These are phyloP conservation scores for Suhomyces sp. DNA, from an alignment of 805 yeast species.

Conservation along the genomic window DNA sequence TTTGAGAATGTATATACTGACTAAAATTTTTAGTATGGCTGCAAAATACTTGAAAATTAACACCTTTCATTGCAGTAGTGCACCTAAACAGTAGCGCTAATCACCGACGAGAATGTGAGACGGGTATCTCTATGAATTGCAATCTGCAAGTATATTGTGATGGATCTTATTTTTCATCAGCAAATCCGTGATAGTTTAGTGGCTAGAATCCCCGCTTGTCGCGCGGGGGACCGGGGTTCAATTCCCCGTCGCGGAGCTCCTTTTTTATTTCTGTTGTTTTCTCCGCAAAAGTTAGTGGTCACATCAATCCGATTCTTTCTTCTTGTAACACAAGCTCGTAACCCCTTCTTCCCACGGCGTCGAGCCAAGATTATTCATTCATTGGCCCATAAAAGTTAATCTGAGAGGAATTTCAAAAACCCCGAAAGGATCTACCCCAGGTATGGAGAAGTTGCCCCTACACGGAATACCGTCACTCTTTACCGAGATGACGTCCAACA, in stretches of 20 bases:
- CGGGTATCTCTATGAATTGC: too few species aligned
- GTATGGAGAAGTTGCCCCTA: not conserved
- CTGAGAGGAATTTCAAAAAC: not conserved
- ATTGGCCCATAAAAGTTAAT: not conserved
- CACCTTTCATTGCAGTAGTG: not conserved
- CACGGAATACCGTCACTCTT: not conserved
- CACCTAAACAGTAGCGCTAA: not conserved
- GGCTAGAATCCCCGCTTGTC: constrained; percentile 1
- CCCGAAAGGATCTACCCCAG: not conserved
- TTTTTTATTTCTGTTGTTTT: not conserved
- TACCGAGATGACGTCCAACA: not conserved
- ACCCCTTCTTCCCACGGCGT: not conserved
- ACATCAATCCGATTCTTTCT: not conserved
- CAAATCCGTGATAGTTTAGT: not conserved
- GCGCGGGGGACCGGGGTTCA: constrained; percentile 2
- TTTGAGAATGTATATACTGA: too few species aligned
- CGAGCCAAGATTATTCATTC: not conserved
- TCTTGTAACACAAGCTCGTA: not conserved
- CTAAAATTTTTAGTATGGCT: not conserved
- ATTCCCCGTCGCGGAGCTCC: constrained; percentile 1
- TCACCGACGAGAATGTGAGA: not conserved
- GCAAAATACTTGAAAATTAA: not conserved
- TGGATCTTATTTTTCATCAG: not conserved
- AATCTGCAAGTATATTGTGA: not conserved
- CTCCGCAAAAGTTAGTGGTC: not conserved